Evolutionary conservation across 1,139 yeast genomes (phyloP).

Genomic region (Hemisphaericaspora xylofermentans): DNA sequence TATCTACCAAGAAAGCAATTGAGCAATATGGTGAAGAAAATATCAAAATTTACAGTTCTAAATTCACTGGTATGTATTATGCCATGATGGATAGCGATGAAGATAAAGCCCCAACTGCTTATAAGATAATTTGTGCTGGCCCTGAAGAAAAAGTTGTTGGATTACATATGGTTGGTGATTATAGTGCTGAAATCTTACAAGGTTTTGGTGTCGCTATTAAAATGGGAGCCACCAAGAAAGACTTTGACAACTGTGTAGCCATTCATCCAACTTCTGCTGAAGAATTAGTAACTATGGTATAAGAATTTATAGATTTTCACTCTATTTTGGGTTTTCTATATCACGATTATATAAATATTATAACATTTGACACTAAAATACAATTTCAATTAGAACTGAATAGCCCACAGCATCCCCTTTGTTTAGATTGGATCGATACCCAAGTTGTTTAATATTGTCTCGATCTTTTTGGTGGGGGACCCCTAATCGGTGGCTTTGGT

Average conservation of each 20-base stretch:
- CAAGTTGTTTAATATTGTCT: constrained; percentile 13
- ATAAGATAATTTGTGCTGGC: constrained; percentile 79
- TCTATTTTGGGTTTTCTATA: not conserved
- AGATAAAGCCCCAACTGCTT: constrained; percentile 82
- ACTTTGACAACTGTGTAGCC: constrained; percentile 93
- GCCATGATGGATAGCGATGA: constrained; percentile 69
- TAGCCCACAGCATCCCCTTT: no score
- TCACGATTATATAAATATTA: not conserved
- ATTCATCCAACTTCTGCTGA: constrained; percentile 99
- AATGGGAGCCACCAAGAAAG: constrained; percentile 97
- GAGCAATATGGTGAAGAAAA: constrained; percentile 77
- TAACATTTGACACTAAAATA: no score
- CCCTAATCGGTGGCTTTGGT: constrained; percentile 71
- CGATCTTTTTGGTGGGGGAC: constrained; percentile 46
- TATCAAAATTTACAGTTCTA: constrained; percentile 77
- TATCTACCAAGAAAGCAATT: constrained; percentile 74
- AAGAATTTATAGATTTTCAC: not conserved
- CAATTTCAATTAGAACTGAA: constrained; percentile 2
- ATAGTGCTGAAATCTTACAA: constrained; percentile 88
- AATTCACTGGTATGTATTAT: constrained; percentile 89
- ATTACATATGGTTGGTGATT: constrained; percentile 87
- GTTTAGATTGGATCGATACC: no score
- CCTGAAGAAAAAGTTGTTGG: constrained; percentile 92
- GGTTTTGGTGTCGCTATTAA: constrained; percentile 97
- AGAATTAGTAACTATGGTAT: constrained; percentile 84